Evolutionary conservation across 805 yeast species (phyloP).

Genomic region (Kuraishia cidri): DNA sequence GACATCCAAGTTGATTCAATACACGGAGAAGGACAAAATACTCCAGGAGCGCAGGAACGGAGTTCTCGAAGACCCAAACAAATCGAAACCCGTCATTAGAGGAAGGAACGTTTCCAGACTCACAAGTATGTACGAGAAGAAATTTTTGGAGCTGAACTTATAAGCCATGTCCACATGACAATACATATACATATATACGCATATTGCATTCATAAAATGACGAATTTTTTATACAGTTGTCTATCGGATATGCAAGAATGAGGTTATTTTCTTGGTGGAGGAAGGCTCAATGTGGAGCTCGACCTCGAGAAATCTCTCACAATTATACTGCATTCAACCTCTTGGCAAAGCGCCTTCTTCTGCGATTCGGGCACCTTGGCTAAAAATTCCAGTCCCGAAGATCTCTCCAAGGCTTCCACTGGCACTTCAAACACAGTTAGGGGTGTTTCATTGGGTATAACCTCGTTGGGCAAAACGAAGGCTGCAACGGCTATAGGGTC

Average conservation of each 20-base stretch:
- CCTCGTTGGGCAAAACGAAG: slow-evolving; percentile 87
- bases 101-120: slow-evolving; percentile 45
- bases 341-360: slow-evolving; percentile 65
- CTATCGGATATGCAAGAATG: no score
- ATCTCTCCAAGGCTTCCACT: slow-evolving; percentile 77
- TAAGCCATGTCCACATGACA: no score
- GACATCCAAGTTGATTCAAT: background rate
- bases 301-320: slow-evolving; percentile 62
- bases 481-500: slow-evolving; percentile 72
- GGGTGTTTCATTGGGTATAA: slow-evolving; percentile 62
- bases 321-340: slow-evolving; percentile 68
- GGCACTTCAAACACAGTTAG: slow-evolving; percentile 79
- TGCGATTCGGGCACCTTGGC: slow-evolving; percentile 51
- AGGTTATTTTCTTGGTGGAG: background rate
- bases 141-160: slow-evolving; percentile 14
- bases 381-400: slow-evolving; percentile 78
- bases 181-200: no score
- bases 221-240: background rate
- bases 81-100: slow-evolving; percentile 26
- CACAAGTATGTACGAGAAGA: slow-evolving; percentile 40
- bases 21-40: background rate
- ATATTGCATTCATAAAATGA: background rate
- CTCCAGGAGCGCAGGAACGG: background rate
- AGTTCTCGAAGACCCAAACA: background rate
- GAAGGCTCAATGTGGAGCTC: background rate